Conservation (phyloP, 179 eudicot genomes). For the Nepenthes alata region DNA sequence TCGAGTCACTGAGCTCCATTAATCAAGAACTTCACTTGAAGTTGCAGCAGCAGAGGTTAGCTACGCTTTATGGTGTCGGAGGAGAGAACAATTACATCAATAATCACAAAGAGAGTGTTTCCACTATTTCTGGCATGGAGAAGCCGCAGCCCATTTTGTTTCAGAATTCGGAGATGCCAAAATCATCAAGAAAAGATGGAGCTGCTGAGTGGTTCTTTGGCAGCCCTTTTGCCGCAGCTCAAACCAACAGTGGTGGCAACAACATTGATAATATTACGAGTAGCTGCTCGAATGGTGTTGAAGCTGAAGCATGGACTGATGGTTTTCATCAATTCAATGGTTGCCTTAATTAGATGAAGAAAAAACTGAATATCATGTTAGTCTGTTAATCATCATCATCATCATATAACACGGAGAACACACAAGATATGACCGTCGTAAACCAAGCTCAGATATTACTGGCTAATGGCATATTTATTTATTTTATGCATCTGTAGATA, state of each 20-base stretch:
- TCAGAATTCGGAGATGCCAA: constrained; percentile 32
- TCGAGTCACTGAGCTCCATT: constrained; percentile 71
- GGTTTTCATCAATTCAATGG: constrained; percentile 34
- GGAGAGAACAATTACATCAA: constrained; percentile 11
- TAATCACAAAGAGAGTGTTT: not conserved
- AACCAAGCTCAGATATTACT: no score
- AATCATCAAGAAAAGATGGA: not conserved
- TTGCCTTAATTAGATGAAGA: constrained; percentile 5
- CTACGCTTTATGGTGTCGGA: constrained; percentile 28
- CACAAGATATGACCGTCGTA: no score
- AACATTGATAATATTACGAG: constrained; percentile 9
- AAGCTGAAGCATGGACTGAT: constrained; percentile 18
- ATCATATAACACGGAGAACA: no score
- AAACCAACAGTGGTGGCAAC: constrained; percentile 13
- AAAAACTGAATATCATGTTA: no score
- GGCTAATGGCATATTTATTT: no score
- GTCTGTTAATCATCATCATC: no score
- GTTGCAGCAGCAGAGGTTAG: constrained; percentile 63
- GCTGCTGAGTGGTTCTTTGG: constrained; percentile 5
- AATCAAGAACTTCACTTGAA: constrained; percentile 93
- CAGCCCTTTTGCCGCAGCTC: constrained; percentile 12
- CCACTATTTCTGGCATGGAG: constrained; percentile 7
- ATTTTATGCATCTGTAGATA: no score
- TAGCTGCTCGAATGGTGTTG: constrained; percentile 22
- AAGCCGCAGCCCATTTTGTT: constrained; percentile 45